A percentile compares a stretch with the other conserved stretches of the same genome.
Conservation (phyloP, 2,329 filamentous ascomycete species). For the Sporothrix variecibatus region DNA sequence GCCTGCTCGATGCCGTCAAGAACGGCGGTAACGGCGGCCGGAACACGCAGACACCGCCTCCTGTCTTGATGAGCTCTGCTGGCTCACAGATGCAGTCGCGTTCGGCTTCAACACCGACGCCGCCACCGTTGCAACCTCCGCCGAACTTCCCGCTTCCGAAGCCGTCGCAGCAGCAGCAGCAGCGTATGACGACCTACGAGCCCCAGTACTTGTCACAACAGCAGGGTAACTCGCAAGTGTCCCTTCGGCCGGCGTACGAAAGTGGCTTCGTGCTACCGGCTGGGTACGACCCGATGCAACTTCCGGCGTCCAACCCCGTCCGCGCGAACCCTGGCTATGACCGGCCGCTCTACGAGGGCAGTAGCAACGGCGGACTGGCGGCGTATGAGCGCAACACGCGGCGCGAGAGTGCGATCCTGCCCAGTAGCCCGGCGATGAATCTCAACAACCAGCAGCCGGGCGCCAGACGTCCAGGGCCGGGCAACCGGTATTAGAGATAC, state of each 20-base stretch:
- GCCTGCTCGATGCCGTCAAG: conserved; percentile 46
- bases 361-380: conserved; percentile 34
- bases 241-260: conserved; percentile 50
- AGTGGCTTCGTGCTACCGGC: conserved; percentile 41
- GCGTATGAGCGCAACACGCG: conserved; percentile 44
- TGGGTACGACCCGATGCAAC: conserved; percentile 42
- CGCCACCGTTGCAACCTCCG: conserved; percentile 38
- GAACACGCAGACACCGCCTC: conserved; percentile 55
- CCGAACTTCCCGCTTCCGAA: conserved; percentile 20
- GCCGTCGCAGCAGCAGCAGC: conserved; percentile 28
- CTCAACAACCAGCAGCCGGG: conserved; percentile 48
- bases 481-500: conserved; percentile 49
- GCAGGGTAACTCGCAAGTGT: conserved; percentile 35
- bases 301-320: conserved; percentile 33
- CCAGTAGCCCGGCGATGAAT: conserved; percentile 46
- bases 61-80: conserved; percentile 26
- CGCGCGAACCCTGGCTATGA: conserved; percentile 43
- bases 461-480: conserved; percentile 56
- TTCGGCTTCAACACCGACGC: conserved; percentile 45
- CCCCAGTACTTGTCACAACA: conserved; percentile 46
- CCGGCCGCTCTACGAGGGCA: conserved; percentile 39
- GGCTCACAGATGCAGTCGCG: conserved; percentile 33
- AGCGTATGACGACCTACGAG: conserved; percentile 45
- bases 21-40: conserved; percentile 37
- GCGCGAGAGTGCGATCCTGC: conserved; percentile 61